Conservation (phyloP, 768 basidiomycete genomes). For the Russula earlei region DNA sequence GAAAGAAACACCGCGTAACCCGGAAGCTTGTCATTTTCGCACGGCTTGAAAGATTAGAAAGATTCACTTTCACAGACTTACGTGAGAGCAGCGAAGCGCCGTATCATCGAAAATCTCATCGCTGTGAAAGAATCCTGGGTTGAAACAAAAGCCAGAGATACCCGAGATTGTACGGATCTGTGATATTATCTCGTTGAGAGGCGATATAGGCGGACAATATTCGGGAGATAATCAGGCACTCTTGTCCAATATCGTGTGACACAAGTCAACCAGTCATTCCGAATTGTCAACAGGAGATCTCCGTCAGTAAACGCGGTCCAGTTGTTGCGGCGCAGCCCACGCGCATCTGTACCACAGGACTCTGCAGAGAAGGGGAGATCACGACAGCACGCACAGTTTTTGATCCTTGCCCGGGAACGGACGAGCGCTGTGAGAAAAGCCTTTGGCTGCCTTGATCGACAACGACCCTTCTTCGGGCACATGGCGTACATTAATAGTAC, state of each 20-base stretch:
- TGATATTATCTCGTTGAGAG: neutral
- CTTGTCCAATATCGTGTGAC: neutral
- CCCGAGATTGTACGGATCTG: neutral
- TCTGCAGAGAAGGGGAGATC: neutral
- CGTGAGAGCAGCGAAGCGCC: neutral
- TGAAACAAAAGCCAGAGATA: conserved; percentile 4
- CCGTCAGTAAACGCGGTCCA: neutral
- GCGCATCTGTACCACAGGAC: too few species aligned
- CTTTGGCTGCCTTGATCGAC: neutral
- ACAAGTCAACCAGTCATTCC: neutral
- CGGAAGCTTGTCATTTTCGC: too few species aligned
- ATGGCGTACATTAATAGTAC: neutral
- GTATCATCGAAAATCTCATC: neutral
- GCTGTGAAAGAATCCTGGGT: neutral
- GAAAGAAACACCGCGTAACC: too few species aligned
- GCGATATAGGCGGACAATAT: neutral
- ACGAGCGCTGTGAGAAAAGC: neutral
- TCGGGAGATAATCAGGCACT: neutral
- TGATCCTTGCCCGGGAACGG: neutral
- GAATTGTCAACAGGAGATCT: neutral
- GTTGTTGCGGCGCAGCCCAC: too few species aligned
- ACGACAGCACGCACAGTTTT: neutral
- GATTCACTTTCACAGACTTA: neutral
- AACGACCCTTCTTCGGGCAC: neutral
- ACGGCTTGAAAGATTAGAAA: neutral